Percentiles rank a stretch among this genome's conserved stretches.
These are phyloP conservation scores for Bacidia rubella DNA, from an alignment of 495 filamentous ascomycete genomes.

Conservation along the genomic window DNA sequence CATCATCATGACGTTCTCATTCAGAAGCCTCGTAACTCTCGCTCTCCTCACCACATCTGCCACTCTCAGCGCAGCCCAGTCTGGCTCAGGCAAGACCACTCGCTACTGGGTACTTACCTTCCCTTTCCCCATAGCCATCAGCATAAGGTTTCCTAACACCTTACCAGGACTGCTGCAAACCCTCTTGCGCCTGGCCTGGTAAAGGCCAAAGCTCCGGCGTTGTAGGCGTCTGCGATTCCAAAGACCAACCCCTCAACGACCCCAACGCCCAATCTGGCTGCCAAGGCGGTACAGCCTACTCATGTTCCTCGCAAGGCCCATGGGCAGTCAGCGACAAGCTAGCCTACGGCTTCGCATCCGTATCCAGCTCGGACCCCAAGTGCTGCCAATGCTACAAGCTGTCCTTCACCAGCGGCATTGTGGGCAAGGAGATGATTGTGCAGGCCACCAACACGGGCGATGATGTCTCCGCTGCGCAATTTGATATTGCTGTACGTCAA, in stretches of 20 bases:
- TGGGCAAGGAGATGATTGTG: constrained; percentile 53
- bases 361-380: constrained; percentile 36
- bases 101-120: constrained; percentile 33
- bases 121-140: neutral
- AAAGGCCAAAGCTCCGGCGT: constrained; percentile 24
- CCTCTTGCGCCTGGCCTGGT: constrained; percentile 48
- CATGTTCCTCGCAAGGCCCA: constrained; percentile 48
- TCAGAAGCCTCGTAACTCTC: neutral
- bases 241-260: constrained; percentile 35
- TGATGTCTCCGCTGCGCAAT: constrained; percentile 45
- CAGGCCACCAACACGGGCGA: constrained; percentile 55
- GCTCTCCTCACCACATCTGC: neutral
- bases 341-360: constrained; percentile 52
- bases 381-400: constrained; percentile 59
- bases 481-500: constrained; percentile 41
- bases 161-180: constrained; percentile 52
- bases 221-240: constrained; percentile 42
- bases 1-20: neutral
- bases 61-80: neutral
- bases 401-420: constrained; percentile 46
- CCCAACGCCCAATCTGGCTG: constrained; percentile 28
- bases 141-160: neutral
- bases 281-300: constrained; percentile 43
- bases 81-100: constrained; percentile 40
- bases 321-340: constrained; percentile 45